These are phyloP conservation scores for Spongospora subterranea DNA, from an alignment of 208 protist species.

Conservation along the genomic window DNA sequence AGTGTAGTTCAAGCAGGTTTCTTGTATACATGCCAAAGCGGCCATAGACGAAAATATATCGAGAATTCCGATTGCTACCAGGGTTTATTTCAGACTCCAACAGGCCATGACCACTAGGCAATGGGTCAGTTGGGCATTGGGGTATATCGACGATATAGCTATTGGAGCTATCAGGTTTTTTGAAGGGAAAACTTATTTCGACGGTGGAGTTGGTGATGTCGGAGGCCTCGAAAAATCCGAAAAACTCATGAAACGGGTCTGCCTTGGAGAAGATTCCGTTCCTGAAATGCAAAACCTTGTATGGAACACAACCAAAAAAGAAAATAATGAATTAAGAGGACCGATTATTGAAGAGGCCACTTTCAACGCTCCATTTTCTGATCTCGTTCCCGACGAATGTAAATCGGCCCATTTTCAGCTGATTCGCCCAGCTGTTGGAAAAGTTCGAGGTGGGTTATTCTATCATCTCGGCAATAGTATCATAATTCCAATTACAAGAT, in stretches of 20 bases:
- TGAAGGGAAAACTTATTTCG: not conserved
- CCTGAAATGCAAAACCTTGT: not conserved
- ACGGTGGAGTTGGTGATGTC: constrained; percentile 33
- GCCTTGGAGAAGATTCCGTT: not conserved
- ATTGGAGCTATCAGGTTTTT: not conserved
- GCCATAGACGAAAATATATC: too few relatives aligned
- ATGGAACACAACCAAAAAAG: not conserved
- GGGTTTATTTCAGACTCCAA: too few relatives aligned
- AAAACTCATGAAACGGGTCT: not conserved
- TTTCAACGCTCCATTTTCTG: constrained; percentile 31
- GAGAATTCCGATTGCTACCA: too few relatives aligned
- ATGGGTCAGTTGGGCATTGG: not conserved
- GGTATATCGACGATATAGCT: constrained; percentile 10
- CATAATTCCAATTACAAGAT: not conserved
- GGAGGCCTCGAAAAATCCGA: constrained; percentile 31
- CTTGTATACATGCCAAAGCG: too few relatives aligned
- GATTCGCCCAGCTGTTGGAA: not conserved
- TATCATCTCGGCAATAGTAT: not conserved
- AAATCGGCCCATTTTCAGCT: constrained; percentile 20
- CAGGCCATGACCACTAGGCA: not conserved
- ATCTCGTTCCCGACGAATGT: constrained; percentile 27
- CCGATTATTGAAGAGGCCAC: not conserved
- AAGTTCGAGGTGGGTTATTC: not conserved
- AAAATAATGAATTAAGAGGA: not conserved
- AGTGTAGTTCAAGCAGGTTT: too few relatives aligned